Evolutionary conservation across 2,329 filamentous ascomycete species (phyloP), one percentile per base, ranked within the genome.

Genomic region (Phialemonium atrogriseum): DNA sequence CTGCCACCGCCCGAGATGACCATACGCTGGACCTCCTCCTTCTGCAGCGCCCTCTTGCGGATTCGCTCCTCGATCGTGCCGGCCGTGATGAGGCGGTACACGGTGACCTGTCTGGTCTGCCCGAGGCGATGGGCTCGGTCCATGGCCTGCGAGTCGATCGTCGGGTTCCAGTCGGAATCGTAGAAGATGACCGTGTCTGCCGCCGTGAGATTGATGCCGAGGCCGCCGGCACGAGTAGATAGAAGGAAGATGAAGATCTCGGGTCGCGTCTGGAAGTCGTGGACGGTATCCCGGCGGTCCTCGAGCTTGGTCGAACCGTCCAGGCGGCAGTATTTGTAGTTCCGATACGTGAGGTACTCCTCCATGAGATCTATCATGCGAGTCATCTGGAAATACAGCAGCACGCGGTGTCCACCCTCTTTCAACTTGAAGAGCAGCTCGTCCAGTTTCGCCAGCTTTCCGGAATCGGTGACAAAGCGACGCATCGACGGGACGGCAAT

Each of bases 341-440:
- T 95, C 55, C 91, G 85, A 64, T 96, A 96, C 0, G 91, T 96
- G 37, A 98, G 69, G 48, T 96, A 98, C 60, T 98, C 91, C 57
- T 98, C 91, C 84, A 96, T 96, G 38, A 98, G 68, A 55, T 98
- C 89, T 52, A 98, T 96, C 91, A 98, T 98, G 52, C 85, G 84
- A 4, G 91, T 98, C 91, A 98, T 98, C 68, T 98, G 91, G 84
- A 98, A 98, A 70, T 98, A 98, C 13, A 98, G 68, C 33, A 98
- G 68, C 14, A 98, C 91, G 50, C 91, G 87, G 48, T 98, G 91
- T 21, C 84, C 84, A 41, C 83, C 84, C 40, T 86, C 82, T 70
- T 96, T 98, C 49, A 98, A 78, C 55, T 87, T 74, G 54, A 84
- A 84, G 10, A 98, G 71, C 12, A 98, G 68, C 43, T 84, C 70